Evolutionary conservation across 805 yeast species (phyloP), one percentile per base, ranked within the genome.

Genomic region (Wickerhamiella qilinensis): DNA sequence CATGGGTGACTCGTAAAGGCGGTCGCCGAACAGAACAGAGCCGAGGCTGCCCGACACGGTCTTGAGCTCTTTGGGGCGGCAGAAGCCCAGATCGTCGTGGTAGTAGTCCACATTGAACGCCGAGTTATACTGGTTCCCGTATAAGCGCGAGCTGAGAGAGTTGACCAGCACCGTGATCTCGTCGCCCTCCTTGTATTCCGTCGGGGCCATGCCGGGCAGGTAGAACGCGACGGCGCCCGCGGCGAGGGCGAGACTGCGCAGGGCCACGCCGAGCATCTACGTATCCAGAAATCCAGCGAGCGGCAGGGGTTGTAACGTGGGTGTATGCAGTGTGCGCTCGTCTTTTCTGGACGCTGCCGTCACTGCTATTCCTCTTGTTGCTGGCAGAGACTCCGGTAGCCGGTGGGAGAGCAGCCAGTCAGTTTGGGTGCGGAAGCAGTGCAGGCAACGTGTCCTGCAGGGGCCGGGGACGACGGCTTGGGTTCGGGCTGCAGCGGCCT

Each of bases 181-280:
- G 38, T 86, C 93, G 37, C 77, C 84, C 43, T 71, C 66, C 34
- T 68, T 64, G 54, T 88, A 91, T 37, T 88, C 78, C 1, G 93
- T 81, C 16, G 98, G 97, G 0, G 97, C 94, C 19, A 85, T 91
- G 7, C 97, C 97, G 0, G 97, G 97, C 40, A 91, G 65, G 55
- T 91, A 88, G 60, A 91, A 88, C 2, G 77, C 93, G 37, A 20
- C n/a, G 33, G 30, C 15, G 15, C 17, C 7, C 15, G 30, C 30
- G 6, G 30, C 30, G 15, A 12, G 17, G 15, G 30, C 30, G 7
- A 28, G 30, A 15, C 27, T n/a, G n/a, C n/a, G n/a, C n/a, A n/a
- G n/a, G n/a, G n/a, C n/a, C n/a, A n/a, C n/a, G n/a, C n/a, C n/a
- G n/a, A n/a, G n/a, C n/a, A n/a, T n/a, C n/a, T n/a, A n/a, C n/a